A percentile compares a stretch with the other conserved stretches of the same genome.
These are phyloP conservation scores for Trametes pubescens DNA, from an alignment of 1,284 basidiomycete species.

Conservation along the genomic window DNA sequence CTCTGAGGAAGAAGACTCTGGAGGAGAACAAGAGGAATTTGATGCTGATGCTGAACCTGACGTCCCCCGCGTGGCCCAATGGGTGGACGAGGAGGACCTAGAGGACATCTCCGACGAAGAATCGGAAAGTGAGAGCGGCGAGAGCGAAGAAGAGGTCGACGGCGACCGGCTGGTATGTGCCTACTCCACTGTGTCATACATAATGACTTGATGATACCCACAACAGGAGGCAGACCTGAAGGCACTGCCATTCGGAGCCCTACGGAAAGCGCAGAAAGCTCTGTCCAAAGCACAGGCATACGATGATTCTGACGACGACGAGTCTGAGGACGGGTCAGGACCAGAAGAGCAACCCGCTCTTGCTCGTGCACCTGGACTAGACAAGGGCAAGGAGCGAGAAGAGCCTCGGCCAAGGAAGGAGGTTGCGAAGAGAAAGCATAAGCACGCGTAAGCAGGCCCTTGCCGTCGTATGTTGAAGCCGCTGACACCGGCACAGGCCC, in stretches of 20 bases:
- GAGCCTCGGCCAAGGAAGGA: constrained; percentile 49
- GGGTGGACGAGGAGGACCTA: constrained; percentile 47
- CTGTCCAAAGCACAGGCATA: constrained; percentile 49
- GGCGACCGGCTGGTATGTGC: constrained; percentile 34
- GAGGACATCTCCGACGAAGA: constrained; percentile 38
- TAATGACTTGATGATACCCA: constrained; percentile 1
- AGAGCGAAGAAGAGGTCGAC: constrained; percentile 32
- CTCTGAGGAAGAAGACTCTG: constrained; percentile 6
- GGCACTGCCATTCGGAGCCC: constrained; percentile 66
- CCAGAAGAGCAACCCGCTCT: constrained; percentile 28
- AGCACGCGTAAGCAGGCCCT: constrained; percentile 85
- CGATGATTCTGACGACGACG: constrained; percentile 44
- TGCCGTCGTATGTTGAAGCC: not conserved
- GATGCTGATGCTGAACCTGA: constrained; percentile 40
- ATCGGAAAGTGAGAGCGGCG: constrained; percentile 18
- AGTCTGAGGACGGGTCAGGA: constrained; percentile 35
- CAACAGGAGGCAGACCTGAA: constrained; percentile 56
- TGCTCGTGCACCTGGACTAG: constrained; percentile 13
- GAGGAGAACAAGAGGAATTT: constrained; percentile 32
- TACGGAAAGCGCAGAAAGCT: constrained; percentile 71
- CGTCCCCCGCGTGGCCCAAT: constrained; percentile 43
- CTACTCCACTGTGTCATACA: not conserved
- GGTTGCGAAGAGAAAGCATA: constrained; percentile 74
- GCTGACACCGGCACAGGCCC: constrained; percentile 60
- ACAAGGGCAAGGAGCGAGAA: constrained; percentile 45